These are phyloP conservation scores for Thraustotheca clavata DNA, from an alignment of 352 stramenopile genomes.

Conservation along the genomic window DNA sequence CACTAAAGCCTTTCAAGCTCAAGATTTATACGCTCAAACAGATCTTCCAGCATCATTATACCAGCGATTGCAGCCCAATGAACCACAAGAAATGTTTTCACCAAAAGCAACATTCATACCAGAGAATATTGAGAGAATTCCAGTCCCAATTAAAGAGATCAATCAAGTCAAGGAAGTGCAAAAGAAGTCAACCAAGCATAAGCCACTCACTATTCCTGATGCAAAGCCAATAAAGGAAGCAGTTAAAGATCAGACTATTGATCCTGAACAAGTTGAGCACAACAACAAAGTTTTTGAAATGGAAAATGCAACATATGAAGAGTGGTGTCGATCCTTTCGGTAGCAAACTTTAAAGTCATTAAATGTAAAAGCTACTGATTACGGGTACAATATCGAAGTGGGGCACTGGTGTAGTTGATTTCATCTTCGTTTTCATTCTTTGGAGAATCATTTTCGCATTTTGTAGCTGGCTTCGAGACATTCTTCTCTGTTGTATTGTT, in stretches of 20 bases:
- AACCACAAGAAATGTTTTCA: not conserved
- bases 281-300: not conserved
- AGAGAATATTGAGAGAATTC: too few species aligned
- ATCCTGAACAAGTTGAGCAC: not conserved
- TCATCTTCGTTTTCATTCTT: too few species aligned
- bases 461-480: too few species aligned
- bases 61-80: not conserved
- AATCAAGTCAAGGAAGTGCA: not conserved
- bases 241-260: too few species aligned
- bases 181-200: not conserved
- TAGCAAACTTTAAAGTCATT: too few species aligned
- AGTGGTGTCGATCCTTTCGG: not conserved
- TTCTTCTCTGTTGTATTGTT: too few species aligned
- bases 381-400: too few species aligned
- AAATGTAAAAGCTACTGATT: too few species aligned
- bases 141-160: not conserved
- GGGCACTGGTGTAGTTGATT: too few species aligned
- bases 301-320: constrained; percentile 8
- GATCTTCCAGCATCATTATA: not conserved
- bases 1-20: constrained; percentile 21
- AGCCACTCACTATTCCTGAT: too few species aligned
- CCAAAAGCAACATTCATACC: not conserved
- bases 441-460: too few species aligned
- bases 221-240: too few species aligned
- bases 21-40: not conserved